phyloP scores from a whole-genome alignment of 2,329 filamentous ascomycete genomes.

The Ophiostoma perfectum region DNA sequence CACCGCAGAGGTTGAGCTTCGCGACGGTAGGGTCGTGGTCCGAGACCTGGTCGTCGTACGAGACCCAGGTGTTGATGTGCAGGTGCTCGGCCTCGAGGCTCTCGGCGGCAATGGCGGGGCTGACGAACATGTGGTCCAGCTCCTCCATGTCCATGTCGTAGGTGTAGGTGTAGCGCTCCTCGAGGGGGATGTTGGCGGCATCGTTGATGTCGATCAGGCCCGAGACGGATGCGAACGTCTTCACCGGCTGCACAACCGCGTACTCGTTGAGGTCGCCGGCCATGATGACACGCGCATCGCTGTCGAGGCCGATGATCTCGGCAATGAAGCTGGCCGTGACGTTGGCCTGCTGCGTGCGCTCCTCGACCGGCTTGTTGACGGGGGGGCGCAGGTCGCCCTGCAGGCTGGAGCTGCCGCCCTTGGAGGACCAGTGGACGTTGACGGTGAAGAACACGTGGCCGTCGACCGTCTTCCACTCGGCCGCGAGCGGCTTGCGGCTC shows the following conservation, averaged over 20 bases:
- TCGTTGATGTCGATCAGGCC: slow-evolving; percentile 59
- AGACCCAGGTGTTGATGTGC: slow-evolving; percentile 65
- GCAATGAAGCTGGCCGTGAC: slow-evolving; percentile 56
- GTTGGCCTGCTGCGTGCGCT: slow-evolving; percentile 51
- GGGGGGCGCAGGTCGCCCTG: slow-evolving; percentile 63
- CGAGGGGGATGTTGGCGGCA: slow-evolving; percentile 44
- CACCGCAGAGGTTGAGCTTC: slow-evolving; percentile 53
- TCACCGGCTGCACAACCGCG: slow-evolving; percentile 54
- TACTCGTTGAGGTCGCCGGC: slow-evolving; percentile 73
- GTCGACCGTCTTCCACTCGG: slow-evolving; percentile 57
- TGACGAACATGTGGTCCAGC: slow-evolving; percentile 66
- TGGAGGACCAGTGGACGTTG: slow-evolving; percentile 64
- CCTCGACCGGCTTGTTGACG: slow-evolving; percentile 57
- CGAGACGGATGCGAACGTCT: slow-evolving; percentile 48
- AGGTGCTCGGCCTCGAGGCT: slow-evolving; percentile 55
- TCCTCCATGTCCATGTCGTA: slow-evolving; percentile 65
- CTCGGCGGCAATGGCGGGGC: slow-evolving; percentile 42
- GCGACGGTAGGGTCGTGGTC: slow-evolving; percentile 68
- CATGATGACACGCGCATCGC: slow-evolving; percentile 52
- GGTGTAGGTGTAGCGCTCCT: slow-evolving; percentile 65
- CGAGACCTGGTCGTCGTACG: slow-evolving; percentile 50
- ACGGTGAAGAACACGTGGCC: slow-evolving; percentile 60
- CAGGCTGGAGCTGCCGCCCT: slow-evolving; percentile 59
- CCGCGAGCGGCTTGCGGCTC: slow-evolving; percentile 62
- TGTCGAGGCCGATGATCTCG: slow-evolving; percentile 52